Evolutionary conservation across 345 rosid species (phyloP).

Genomic region (Salix udensis): DNA sequence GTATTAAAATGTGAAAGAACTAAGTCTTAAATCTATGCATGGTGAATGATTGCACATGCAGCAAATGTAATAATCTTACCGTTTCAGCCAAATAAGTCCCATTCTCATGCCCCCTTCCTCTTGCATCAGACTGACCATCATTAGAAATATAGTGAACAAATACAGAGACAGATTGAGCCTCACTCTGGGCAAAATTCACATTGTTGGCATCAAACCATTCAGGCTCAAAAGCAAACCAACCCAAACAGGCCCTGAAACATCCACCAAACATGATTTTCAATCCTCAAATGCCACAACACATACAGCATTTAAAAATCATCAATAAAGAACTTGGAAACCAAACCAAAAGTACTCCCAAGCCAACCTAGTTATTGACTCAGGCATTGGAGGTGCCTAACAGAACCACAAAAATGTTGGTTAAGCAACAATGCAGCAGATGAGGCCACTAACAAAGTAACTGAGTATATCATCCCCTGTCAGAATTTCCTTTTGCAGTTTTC

Average conservation of each 20-base stretch:
- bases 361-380: background rate
- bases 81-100: slow-evolving; percentile 48
- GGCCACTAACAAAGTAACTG: background rate
- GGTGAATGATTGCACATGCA: background rate
- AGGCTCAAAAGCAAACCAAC: slow-evolving; percentile 98
- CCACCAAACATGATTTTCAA: slow-evolving; percentile 22
- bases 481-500: background rate
- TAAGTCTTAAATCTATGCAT: background rate
- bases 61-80: slow-evolving; percentile 42
- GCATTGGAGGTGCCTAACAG: no score
- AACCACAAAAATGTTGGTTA: background rate
- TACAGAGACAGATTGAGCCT: slow-evolving; percentile 79
- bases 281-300: slow-evolving; percentile 13
- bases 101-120: slow-evolving; percentile 58
- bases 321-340: background rate
- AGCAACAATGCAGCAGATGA: background rate
- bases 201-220: slow-evolving; percentile 75
- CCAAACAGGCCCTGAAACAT: slow-evolving; percentile 75
- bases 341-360: background rate
- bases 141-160: slow-evolving; percentile 75
- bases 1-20: background rate
- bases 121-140: slow-evolving; percentile 62
- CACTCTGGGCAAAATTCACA: slow-evolving; percentile 66
- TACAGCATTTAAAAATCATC: background rate
- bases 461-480: background rate